Evolutionary conservation across 768 basidiomycete species (phyloP), one percentile per base, ranked within the genome.

Genomic region (Mycena venus): DNA sequence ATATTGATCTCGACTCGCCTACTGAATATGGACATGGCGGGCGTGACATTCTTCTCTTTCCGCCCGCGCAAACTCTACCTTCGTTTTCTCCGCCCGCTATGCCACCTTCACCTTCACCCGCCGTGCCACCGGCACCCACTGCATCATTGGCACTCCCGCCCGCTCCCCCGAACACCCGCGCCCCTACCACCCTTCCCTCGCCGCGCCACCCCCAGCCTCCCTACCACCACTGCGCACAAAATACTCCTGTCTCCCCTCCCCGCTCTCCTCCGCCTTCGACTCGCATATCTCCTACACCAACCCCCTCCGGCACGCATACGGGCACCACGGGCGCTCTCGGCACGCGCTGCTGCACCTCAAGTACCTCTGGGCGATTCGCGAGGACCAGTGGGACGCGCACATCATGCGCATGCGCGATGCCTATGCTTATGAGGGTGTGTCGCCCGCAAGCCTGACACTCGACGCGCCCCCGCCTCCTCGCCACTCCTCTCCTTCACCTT

Each of bases 301-400:
- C 79, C 81, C 77, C 69, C 62, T 75, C 47, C 87, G 88, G 31
- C 88, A 88, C 73, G 78, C 82, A 36, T 90, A 90, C 75, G 78
- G 80, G 8, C 86, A 94, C 73, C 93, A 90, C 78, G 93, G 93
- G 2, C 86, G 91, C 74, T 94, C 93, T 15, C 88, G 89, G 21
- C 89, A 88, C 71, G 90, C 90, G 2, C 86, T 94, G 40, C 82
- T 86, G 17, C 88, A 92, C 77, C 81, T 89, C 75, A 94, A 92
- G 78, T 89, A 83, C 80, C 87, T 94, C 75, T 94, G 93, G 93
- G 83, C 84, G 42, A 79, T 85, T 8, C 89, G 91, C 23, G 87
- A 89, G 69, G 89, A 89, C 59, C 85, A 87, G 62, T 91, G 88
- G 88, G 81, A 83, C 29, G 86, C 84, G 47, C 85, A 85, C 78